Base-by-base conservation (phyloP, 176 grass and related monocot species). In the Phoenix dactylifera region DNA sequence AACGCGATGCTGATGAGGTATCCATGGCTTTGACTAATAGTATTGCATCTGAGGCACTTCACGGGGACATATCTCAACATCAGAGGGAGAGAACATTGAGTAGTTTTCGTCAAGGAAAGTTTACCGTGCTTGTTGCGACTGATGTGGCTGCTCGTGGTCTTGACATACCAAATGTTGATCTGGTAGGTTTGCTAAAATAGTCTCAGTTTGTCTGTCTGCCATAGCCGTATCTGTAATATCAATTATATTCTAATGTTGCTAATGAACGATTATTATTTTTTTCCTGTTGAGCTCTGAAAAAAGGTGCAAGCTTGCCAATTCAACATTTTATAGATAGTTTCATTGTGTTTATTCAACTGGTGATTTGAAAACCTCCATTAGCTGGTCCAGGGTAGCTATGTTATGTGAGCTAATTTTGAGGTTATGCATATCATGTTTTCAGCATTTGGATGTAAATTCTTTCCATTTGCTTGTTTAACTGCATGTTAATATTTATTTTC, bases 51-150 rank as follows among this genome's bases (percentile, higher is more conserved):
- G 93, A 98, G 82, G 93, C 93, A 60, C 84, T 98, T 55, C 93
- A 98, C 17, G 93, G 93, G 68, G 93, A 98, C 85, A 98, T 98
- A 57, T 98, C 93, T 51, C 93, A 98, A 55, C 87, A 85, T 80
- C 93, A 98, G 67, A 82, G 93, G 69, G 93, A 98, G 71, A 92
- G 93, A 81, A 98, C 93, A 49, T 65, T 98, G 69, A 88, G 85
- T 88, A 79, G 82, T 23, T 98, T 98, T 67, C 87, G 88, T 39
- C 84, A 98, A 68, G 93, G 93, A 58, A 98, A 98, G 70, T 98
- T 98, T 71, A 98, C 88, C 24, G 93, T 98, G 51, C 82, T 98
- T 16, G 93, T 98, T 55, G 93, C 93, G 67, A 98, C 93, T 54
- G 93, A 98, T 81, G 93, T 98, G 73, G 93, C 93, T 64, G 77